Percentiles rank a stretch among this genome's conserved stretches.
Evolutionary conservation across 1,139 yeast genomes (phyloP).

Genomic region (Suhomyces atakaporum): DNA sequence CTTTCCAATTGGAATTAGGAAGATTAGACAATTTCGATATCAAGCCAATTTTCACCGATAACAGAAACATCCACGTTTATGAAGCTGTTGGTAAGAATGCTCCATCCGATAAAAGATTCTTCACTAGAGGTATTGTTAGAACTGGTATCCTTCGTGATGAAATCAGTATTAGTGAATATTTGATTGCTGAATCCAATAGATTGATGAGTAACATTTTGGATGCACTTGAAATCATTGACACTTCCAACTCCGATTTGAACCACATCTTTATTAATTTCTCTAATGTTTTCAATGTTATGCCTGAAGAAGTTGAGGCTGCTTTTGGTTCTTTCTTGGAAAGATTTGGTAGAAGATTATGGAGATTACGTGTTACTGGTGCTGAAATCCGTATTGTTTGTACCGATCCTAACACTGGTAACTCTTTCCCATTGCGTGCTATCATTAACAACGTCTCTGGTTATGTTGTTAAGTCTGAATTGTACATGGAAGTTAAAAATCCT

Average conservation of each 20-base stretch:
- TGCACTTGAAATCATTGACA: constrained; percentile 90
- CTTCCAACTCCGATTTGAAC: constrained; percentile 92
- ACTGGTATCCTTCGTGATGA: constrained; percentile 94
- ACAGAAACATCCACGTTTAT: constrained; percentile 95
- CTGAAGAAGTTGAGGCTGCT: constrained; percentile 96
- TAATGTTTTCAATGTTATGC: constrained; percentile 89
- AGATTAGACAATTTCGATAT: constrained; percentile 93
- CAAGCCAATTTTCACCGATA: constrained; percentile 93
- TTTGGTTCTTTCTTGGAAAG: constrained; percentile 97
- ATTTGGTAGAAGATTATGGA: constrained; percentile 95
- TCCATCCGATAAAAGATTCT: constrained; percentile 90
- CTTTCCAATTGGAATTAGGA: constrained; percentile 94
- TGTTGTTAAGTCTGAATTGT: constrained; percentile 92
- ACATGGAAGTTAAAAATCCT: constrained; percentile 88
- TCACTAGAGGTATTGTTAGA: constrained; percentile 95
- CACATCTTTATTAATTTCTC: constrained; percentile 96
- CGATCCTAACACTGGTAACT: constrained; percentile 81
- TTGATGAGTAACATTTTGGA: constrained; percentile 94
- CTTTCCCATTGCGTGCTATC: constrained; percentile 95
- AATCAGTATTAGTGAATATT: constrained; percentile 87
- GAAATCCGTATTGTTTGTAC: constrained; percentile 95
- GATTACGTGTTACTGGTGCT: constrained; percentile 95
- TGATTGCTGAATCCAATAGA: constrained; percentile 94
- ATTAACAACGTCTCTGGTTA: constrained; percentile 96
- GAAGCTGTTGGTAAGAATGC: constrained; percentile 96